Evolutionary conservation across 805 yeast genomes (phyloP).

Genomic region (Monosporozyma unispora): DNA sequence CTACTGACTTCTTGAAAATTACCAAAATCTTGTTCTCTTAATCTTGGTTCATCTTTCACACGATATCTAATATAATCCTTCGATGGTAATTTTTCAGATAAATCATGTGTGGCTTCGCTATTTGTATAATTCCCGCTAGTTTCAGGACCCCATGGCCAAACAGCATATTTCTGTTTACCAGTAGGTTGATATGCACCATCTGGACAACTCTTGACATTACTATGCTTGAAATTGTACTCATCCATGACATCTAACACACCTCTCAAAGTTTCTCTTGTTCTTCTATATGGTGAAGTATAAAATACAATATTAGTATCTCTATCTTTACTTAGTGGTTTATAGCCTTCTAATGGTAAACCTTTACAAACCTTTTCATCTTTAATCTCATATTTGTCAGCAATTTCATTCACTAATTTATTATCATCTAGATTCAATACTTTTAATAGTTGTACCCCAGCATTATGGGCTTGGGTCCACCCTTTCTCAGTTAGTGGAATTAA

Average conservation of each 20-base stretch:
- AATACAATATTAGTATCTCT: constrained; percentile 57
- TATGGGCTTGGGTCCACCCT: constrained; percentile 57
- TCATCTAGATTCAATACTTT: constrained; percentile 23
- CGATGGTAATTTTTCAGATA: constrained; percentile 8
- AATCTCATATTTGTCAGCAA: constrained; percentile 15
- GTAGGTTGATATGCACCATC: constrained; percentile 17
- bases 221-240: constrained; percentile 24
- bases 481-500: constrained; percentile 58
- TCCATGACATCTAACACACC: constrained; percentile 53
- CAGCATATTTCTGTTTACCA: constrained; percentile 21
- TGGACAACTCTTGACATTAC: constrained; percentile 16
- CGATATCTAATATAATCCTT: constrained; percentile 37
- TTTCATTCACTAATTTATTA: constrained; percentile 10
- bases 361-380: constrained; percentile 6
- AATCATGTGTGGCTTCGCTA: constrained; percentile 10
- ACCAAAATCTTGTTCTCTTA: constrained; percentile 94
- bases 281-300: constrained; percentile 76
- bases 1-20: constrained; percentile 73
- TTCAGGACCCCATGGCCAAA: constrained; percentile 19
- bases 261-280: constrained; percentile 79
- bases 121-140: constrained; percentile 26
- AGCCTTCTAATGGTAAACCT: constrained; percentile 14
- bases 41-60: constrained; percentile 78
- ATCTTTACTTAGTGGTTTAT: constrained; percentile 22
- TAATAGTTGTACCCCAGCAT: constrained; percentile 48